phyloP scores from a whole-genome alignment of 352 stramenopile genomes.

The Globisporangium paddicum region DNA sequence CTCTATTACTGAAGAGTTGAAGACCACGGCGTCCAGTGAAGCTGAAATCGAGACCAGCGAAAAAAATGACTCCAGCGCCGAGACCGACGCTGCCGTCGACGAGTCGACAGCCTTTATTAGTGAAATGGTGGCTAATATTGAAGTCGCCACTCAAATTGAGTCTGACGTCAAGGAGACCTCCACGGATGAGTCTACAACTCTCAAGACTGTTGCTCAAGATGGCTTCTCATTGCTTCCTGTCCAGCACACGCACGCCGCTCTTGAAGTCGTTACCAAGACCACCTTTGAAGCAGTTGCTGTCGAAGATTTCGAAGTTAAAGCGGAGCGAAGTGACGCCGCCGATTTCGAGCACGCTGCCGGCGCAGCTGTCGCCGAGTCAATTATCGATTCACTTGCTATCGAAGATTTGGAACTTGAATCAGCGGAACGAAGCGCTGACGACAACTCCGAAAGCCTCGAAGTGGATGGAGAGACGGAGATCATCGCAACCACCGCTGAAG shows the following conservation, averaged over 20 bases:
- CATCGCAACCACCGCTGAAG: not conserved
- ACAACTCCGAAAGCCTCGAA: not conserved
- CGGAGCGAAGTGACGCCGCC: not conserved
- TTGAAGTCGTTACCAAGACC: not conserved
- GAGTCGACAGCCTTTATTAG: not conserved
- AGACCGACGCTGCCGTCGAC: not conserved
- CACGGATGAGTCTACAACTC: not conserved
- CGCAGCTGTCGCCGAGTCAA: too few relatives aligned
- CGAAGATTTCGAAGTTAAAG: not conserved
- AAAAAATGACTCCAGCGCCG: not conserved
- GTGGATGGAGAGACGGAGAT: not conserved
- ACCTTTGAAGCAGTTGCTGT: not conserved
- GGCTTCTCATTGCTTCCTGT: not conserved
- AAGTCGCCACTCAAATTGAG: not conserved
- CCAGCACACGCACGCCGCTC: not conserved
- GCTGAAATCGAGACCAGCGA: not conserved
- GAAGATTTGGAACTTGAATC: not conserved
- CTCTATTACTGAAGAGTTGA: too few relatives aligned
- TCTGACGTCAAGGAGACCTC: not conserved
- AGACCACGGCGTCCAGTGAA: not conserved
- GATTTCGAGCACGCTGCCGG: too few relatives aligned
- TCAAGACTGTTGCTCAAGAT: not conserved
- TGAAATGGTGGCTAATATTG: not conserved
- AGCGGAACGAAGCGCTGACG: not conserved
- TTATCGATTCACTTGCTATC: not conserved